A percentile compares a stretch with the other conserved stretches of the same genome.
Conservation (phyloP, 2,329 filamentous ascomycete genomes). For the Colletotrichum higginsianum region DNA sequence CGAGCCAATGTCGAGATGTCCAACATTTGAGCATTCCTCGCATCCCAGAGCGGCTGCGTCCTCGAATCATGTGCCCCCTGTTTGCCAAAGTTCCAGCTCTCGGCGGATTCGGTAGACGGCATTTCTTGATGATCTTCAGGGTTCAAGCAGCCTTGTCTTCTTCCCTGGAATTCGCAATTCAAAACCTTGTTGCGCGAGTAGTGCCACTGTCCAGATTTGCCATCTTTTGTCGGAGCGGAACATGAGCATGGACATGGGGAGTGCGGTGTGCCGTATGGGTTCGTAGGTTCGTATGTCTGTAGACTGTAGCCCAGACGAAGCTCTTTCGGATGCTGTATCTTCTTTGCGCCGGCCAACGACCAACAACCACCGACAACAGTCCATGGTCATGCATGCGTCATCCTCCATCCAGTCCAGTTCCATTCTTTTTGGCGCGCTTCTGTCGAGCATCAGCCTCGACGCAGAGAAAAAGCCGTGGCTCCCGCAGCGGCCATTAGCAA, state of each 20-base stretch:
- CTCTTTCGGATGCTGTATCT: constrained; percentile 28
- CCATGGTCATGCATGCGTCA: background rate
- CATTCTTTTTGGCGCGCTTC: constrained; percentile 14
- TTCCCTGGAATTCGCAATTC: constrained; percentile 6
- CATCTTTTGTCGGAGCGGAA: background rate
- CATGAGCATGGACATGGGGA: background rate
- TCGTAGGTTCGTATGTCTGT: too few relatives aligned
- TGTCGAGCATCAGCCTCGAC: constrained; percentile 15
- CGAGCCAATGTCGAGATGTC: background rate
- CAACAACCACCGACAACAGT: background rate
- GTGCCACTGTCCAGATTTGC: constrained; percentile 18
- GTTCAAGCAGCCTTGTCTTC: constrained; percentile 36
- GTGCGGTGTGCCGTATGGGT: background rate
- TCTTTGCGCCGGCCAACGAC: constrained; percentile 30
- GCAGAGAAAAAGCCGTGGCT: constrained; percentile 5
- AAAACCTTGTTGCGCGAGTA: constrained; percentile 28
- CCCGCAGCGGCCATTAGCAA: constrained; percentile 23
- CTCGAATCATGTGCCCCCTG: constrained; percentile 32
- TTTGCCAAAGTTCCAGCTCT: constrained; percentile 23
- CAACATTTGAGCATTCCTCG: constrained; percentile 16
- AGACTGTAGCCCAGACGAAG: background rate
- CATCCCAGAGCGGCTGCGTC: constrained; percentile 22
- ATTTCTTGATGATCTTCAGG: constrained; percentile 40
- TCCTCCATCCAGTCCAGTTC: background rate
- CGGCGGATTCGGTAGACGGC: constrained; percentile 30